Evolutionary conservation across 495 filamentous ascomycete genomes (phyloP), one percentile per base, ranked within the genome.

Genomic region (Penicillium parvum): DNA sequence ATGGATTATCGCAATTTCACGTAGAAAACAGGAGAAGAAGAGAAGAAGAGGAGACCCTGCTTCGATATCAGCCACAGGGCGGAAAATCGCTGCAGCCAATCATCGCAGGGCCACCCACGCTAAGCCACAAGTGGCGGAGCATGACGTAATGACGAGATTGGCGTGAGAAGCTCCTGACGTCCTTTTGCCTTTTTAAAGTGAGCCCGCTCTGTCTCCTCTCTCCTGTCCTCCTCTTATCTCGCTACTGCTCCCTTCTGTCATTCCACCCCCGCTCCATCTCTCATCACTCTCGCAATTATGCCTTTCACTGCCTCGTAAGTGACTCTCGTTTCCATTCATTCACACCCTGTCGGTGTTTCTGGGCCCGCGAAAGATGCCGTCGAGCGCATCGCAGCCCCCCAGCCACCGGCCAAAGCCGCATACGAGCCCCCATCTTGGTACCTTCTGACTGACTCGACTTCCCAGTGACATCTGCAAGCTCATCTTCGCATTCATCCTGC

Each of bases 401-500:
- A n/a, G n/a, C n/a, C n/a, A n/a, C n/a, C n/a, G n/a, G n/a, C n/a
- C 72, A 78, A 75, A 45, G 74, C 73, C 36, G 75, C 74, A 74
- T 77, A 73, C 63, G 72, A 65, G 34, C 6, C 12, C 23, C 30
- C 35, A 14, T 37, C 20, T 19, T 20, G 18, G 37, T n/a, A n/a
- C n/a, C n/a, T n/a, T n/a, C n/a, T n/a, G 28, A 30, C 32, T 42
- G 7, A 45, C 37, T 37, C n/a, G 19, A 43, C 21, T 35, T 23
- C 37, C 28, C 53, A 90, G 86, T 67, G 88, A 94, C 62, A 87
- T 91, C 75, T 83, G 82, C 84, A 91, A 94, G 75, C 89, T 94
- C 76, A 81, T 92, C 69, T 73, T 90, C 61, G 85, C 88, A 71
- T 73, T 94, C 71, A 68, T 94, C 72, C 74, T 94, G 37, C 90